Base-by-base conservation (phyloP, 768 basidiomycete genomes). In the Podaxis sp. region DNA sequence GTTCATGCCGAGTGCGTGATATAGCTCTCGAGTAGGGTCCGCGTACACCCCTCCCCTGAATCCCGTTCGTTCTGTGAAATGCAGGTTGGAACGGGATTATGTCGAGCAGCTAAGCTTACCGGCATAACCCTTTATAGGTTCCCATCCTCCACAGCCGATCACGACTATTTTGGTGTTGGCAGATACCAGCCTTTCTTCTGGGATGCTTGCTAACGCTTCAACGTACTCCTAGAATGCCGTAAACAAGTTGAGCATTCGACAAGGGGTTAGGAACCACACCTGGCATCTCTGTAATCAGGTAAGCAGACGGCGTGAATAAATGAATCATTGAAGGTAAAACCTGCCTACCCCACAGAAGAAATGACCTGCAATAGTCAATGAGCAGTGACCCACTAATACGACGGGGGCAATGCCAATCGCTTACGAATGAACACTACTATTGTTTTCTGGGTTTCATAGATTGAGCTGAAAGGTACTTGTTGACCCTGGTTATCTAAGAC, bases 401-500 rank as follows among this genome's bases (percentile, higher is more conserved):
- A 28, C n/a, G 1, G 26, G n/a, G 28, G 3, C 13, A 42, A 7
- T 6, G 33, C 9, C 30, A 17, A 49, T 3, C 13, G 68, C 77
- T 63, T 57, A 87, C 87, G 83, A 60, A 89, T 85, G 70, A 89
- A 88, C 1, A 89, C 84, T 3, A 88, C 80, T 12, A 89, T 74
- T 0, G 82, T 83, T 68, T 81, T 84, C 66, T 82, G 69, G 2
- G 79, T 69, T 46, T 78, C 72, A 63, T 84, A 82, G 4, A 89
- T 55, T 1, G 76, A 79, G 0, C 86, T 83, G 70, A 89, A 89
- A 12, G 69, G 69, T 33, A 87, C 73, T 39, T 75, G 73, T 13
- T 78, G 70, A 1, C 88, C 88, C 2, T 73, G 66, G 4, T 66
- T 66, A 65, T 87, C 80, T n/a, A 74, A 75, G 0, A 89, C 72